Percentiles rank a stretch among this genome's conserved stretches.
Conservation (phyloP, 805 yeast species). For the Lachancea cidri region DNA sequence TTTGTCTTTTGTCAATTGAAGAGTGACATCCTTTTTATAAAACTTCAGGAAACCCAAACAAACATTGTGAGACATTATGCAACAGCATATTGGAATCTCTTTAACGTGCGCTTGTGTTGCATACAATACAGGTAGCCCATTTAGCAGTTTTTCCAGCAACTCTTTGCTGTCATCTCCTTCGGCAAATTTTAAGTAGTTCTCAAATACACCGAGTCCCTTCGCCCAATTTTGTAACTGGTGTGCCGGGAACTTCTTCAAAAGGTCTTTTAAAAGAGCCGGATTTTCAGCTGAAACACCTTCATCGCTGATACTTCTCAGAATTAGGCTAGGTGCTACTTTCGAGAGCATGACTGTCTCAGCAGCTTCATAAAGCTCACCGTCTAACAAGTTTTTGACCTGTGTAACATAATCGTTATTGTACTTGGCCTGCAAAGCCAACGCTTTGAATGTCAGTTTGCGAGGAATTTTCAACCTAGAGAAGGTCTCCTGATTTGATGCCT, state of each 20-base stretch:
- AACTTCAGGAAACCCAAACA: constrained; percentile 18
- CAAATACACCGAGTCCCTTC: constrained; percentile 54
- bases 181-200: constrained; percentile 40
- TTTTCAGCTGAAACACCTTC: no score
- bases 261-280: no score
- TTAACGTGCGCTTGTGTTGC: constrained; percentile 27
- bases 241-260: constrained; percentile 43
- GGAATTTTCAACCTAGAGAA: constrained; percentile 47
- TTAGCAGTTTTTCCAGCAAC: constrained; percentile 38
- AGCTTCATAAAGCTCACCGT: constrained; percentile 52
- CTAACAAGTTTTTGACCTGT: constrained; percentile 56
- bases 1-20: constrained; percentile 5
- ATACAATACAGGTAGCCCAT: constrained; percentile 41
- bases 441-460: constrained; percentile 41
- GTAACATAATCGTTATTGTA: constrained; percentile 46
- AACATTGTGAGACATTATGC: constrained; percentile 47
- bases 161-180: constrained; percentile 19
- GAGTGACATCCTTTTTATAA: constrained; percentile 16
- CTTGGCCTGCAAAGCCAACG: constrained; percentile 55
- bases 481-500: constrained; percentile 7
- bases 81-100: constrained; percentile 44
- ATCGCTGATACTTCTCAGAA: constrained; percentile 42
- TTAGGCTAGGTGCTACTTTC: constrained; percentile 67
- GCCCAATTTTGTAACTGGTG: constrained; percentile 44
- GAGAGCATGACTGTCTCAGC: constrained; percentile 58